Percentiles rank a stretch among this genome's conserved stretches.
Evolutionary conservation across 768 basidiomycete genomes (phyloP).

Genomic region (Obba rivulosa): DNA sequence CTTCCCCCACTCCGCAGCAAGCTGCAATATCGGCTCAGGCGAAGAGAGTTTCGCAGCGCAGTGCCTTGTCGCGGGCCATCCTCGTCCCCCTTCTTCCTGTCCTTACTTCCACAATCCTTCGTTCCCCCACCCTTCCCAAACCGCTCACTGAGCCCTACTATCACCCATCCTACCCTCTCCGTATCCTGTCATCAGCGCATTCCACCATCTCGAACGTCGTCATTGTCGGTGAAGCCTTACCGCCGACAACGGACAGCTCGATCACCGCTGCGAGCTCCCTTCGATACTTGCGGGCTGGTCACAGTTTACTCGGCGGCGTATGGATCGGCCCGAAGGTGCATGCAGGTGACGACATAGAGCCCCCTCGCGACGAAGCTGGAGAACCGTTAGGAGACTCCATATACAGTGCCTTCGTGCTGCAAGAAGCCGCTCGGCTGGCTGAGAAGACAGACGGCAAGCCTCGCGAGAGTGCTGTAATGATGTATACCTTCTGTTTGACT

Average conservation of each 20-base stretch:
- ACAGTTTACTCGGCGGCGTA: constrained; percentile 58
- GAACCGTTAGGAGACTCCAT: constrained; percentile 68
- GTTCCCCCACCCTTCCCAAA: constrained; percentile 53
- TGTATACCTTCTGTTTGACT: constrained; percentile 53
- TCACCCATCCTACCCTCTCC: constrained; percentile 51
- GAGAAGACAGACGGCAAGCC: constrained; percentile 41
- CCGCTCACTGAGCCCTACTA: constrained; percentile 45
- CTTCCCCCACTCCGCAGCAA: neutral
- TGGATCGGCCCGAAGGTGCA: constrained; percentile 54
- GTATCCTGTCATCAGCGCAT: constrained; percentile 59
- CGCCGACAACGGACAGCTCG: constrained; percentile 18
- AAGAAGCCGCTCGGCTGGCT: constrained; percentile 78
- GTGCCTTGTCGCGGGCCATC: constrained; percentile 4
- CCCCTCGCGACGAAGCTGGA: constrained; percentile 46
- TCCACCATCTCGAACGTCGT: constrained; percentile 73
- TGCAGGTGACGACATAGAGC: constrained; percentile 12
- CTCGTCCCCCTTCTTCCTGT: constrained; percentile 27
- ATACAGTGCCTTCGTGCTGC: constrained; percentile 79
- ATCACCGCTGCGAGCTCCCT: constrained; percentile 14
- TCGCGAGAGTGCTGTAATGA: constrained; percentile 54
- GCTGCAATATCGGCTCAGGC: neutral
- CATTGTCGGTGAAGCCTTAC: constrained; percentile 69
- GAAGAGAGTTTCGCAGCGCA: neutral
- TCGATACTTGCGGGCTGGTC: constrained; percentile 47
- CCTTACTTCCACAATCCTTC: constrained; percentile 31